phyloP scores from a whole-genome alignment of 345 rosid species.

The Hibiscus syriacus region DNA sequence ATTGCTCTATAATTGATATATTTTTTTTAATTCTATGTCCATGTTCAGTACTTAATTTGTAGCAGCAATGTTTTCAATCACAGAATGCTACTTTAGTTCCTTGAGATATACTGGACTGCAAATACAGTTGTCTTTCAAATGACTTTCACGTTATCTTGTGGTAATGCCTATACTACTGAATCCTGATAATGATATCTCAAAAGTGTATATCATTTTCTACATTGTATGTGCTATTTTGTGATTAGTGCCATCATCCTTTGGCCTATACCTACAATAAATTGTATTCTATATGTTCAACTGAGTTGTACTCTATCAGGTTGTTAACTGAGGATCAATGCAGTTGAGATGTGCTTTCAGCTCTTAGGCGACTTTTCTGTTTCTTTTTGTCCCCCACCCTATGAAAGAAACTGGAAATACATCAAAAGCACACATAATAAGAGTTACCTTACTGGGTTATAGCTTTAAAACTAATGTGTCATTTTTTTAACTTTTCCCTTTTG shows the following conservation, averaged over 20 bases:
- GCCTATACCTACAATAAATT: not conserved
- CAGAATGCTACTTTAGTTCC: not conserved
- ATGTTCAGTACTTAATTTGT: not conserved
- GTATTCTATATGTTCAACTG: not conserved
- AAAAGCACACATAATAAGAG: conserved; percentile 4
- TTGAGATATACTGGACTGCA: not conserved
- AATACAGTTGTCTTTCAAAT: not conserved
- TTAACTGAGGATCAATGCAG: not conserved
- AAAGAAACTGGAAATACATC: not conserved
- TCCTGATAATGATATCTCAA: too few species aligned
- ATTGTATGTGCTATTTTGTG: not conserved
- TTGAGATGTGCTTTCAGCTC: not conserved
- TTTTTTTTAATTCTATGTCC: conserved; percentile 5
- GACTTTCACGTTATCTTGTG: not conserved
- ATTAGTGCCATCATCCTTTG: not conserved
- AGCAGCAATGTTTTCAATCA: not conserved
- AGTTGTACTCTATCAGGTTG: not conserved
- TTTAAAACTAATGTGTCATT: not conserved
- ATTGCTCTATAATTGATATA: conserved; percentile 6
- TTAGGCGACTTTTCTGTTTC: not conserved
- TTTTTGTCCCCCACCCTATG: not conserved
- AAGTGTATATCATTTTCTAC: too few species aligned
- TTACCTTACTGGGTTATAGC: not conserved
- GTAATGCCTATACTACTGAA: not conserved
- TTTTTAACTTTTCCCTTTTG: not conserved